Evolutionary conservation across 257 asterid species (phyloP), one percentile per base, ranked within the genome.

Genomic region (Solanum virginianum): DNA sequence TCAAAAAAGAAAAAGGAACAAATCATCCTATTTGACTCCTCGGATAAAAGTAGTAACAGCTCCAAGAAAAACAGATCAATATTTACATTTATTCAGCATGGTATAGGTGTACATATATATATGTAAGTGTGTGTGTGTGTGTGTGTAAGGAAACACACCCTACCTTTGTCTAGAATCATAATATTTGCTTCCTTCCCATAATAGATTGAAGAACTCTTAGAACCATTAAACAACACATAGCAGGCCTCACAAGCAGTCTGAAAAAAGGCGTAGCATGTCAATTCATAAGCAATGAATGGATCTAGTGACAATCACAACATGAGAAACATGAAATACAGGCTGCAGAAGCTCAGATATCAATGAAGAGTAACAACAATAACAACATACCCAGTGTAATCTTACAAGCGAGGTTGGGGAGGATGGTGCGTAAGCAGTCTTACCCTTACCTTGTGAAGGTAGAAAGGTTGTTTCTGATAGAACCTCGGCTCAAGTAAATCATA

Each of bases 81-180:
- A 41, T 10, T 69, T 36, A 4, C 24, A 8, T 69, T 39, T 69
- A 39, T 39, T 18, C 79, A 69, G 74, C 87, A 89, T n/a, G 53
- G 24, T 32, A 39, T 51, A 32, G 29, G 29, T 29, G 65, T 20
- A 6, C 10, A 80, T 55, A 16, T 6, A 18, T 8, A 17, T 1
- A 36, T 36, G 29, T 26, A 1, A 1, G 29, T 26, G 29, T 26
- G 29, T 26, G 29, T 26, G 29, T 26, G 29, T 26, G 29, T 26
- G 29, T 26, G 29, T 26, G 29, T 26, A 80, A 82, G 39, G 45
- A 79, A 36, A 29, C 18, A 16, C 49, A 55, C 74, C 84, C 87
- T 87, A 95, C 99, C 98, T 91, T 88, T 85, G 81, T 93, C 94
- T 83, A 95, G 97, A 88, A 84, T 85, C 87, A 83, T 85, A 74